Percentiles rank a stretch among this genome's conserved stretches.
These are phyloP conservation scores for Trichoderma hamatum DNA, from an alignment of 2,329 filamentous ascomycete genomes.

Conservation along the genomic window DNA sequence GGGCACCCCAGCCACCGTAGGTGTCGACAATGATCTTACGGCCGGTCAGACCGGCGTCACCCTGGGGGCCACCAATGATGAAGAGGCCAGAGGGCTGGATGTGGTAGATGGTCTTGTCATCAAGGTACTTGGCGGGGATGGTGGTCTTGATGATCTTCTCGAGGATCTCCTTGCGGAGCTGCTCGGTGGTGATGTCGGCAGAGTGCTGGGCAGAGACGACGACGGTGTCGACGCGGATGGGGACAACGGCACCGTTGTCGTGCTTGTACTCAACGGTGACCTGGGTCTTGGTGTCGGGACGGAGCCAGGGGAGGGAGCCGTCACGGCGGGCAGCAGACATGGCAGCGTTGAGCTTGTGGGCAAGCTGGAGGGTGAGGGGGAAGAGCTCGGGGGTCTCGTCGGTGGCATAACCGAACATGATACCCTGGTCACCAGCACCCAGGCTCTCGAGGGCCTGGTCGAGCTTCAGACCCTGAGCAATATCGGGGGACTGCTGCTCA, in stretches of 20 bases:
- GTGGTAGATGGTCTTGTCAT: slow-evolving; percentile 94
- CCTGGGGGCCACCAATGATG: slow-evolving; percentile 98
- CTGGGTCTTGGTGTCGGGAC: slow-evolving; percentile 99
- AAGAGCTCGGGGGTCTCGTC: slow-evolving; percentile 98
- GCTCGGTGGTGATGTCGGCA: slow-evolving; percentile 83
- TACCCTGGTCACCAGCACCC: slow-evolving; percentile 98
- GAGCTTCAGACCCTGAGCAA: slow-evolving; percentile 98
- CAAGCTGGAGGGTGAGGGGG: slow-evolving; percentile 88
- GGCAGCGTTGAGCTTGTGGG: slow-evolving; percentile 95
- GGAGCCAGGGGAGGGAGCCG: slow-evolving; percentile 87
- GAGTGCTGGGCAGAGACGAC: slow-evolving; percentile 96
- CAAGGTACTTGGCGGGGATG: slow-evolving; percentile 89
- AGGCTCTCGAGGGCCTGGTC: slow-evolving; percentile 97
- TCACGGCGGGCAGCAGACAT: slow-evolving; percentile 89
- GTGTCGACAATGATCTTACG: slow-evolving; percentile 99
- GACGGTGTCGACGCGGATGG: slow-evolving; percentile 91
- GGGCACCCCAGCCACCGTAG: slow-evolving; percentile 99
- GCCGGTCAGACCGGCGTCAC: slow-evolving; percentile 97
- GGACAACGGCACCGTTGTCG: slow-evolving; percentile 90
- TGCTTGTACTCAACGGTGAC: slow-evolving; percentile 99
- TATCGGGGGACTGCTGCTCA: slow-evolving; percentile 98
- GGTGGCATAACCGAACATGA: slow-evolving; percentile 99
- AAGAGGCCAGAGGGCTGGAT: slow-evolving; percentile 98
- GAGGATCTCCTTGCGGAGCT: slow-evolving; percentile 90
- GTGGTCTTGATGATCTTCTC: slow-evolving; percentile 97